Base-by-base conservation (phyloP, 2,329 filamentous ascomycete species). In the Talaromyces sp. region DNA sequence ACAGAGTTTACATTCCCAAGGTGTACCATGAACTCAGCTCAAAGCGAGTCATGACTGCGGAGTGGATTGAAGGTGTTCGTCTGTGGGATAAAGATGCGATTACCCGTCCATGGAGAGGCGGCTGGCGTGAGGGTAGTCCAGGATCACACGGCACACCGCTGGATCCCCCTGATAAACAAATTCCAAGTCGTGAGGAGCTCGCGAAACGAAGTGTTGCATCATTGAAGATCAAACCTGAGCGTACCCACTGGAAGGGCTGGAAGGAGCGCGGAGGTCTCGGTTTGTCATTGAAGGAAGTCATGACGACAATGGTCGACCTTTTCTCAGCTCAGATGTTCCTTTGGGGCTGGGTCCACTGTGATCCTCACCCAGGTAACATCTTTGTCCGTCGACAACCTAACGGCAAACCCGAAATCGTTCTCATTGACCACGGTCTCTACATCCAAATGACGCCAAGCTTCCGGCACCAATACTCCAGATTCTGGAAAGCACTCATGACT, bases 271-370 rank as follows among this genome's bases (percentile, higher is more conserved):
- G 93, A 59, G 95, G 95, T 0, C 86, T 98, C 0, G 95, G 95
- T 0, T 82, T 99, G 3, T 88, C 87, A 8, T 83, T 92, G 35
- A 91, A 90, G 73, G 90, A 94, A 66, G 92, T 97, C 66, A 98
- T 98, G 95, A 90, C 90, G 6, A 97, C 92, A 37, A 97, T 98
- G 88, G 87, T 97, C 59, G 94, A 97, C 75, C 85, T 98, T 39
- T 99, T 98, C 82, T 91, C 90, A n/a, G 93, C 92, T 2, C 94
- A 98, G 75, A 98, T 98, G 85, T 99, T 97, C 82, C 89, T 96
- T 69, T 98, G 92, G 91, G 95, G 95, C 13, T 86, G 91, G 50
- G 91, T 98, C 0, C 94, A 99, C 81, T 97, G 94, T 79, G 95
- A 99, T 76, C 95, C 95, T 10, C 95, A 99, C 74, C 95, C 95